These are phyloP conservation scores for Dipsacomyces acuminosporus DNA, from an alignment of 371 early-diverging fungal species.

Conservation along the genomic window DNA sequence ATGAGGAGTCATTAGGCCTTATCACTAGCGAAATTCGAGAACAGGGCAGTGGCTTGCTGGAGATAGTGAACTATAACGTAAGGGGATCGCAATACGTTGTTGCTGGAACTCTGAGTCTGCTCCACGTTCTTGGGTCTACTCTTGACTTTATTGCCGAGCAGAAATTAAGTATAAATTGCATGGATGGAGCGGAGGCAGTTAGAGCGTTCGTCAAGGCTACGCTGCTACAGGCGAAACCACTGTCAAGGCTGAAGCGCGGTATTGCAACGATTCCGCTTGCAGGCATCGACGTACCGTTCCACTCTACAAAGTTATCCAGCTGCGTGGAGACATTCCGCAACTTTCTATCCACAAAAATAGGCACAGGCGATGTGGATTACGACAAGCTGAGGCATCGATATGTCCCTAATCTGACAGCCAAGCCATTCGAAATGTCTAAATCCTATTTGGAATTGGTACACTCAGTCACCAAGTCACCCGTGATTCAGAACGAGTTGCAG, in stretches of 20 bases:
- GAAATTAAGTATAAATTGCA: no score
- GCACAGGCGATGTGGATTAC: slow-evolving; percentile 70
- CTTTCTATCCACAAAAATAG: slow-evolving; percentile 75
- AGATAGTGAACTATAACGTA: slow-evolving; percentile 97
- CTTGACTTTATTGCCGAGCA: slow-evolving; percentile 73
- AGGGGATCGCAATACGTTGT: slow-evolving; percentile 96
- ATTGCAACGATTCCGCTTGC: slow-evolving; percentile 88
- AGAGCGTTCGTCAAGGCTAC: no score
- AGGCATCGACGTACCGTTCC: slow-evolving; percentile 97
- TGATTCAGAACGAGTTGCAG: slow-evolving; percentile 69
- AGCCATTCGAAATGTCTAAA: slow-evolving; percentile 75
- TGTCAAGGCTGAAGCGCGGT: slow-evolving; percentile 68
- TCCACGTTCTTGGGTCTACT: slow-evolving; percentile 75
- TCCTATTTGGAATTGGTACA: slow-evolving; percentile 75
- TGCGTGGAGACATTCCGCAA: slow-evolving; percentile 89
- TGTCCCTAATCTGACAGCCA: slow-evolving; percentile 93
- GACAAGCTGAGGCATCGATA: slow-evolving; percentile 72
- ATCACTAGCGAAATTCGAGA: slow-evolving; percentile 77
- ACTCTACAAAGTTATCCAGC: slow-evolving; percentile 85
- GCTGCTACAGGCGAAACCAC: no score
- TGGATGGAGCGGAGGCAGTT: no score
- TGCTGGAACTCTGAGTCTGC: slow-evolving; percentile 79
- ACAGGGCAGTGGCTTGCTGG: slow-evolving; percentile 60
- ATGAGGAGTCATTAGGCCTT: slow-evolving; percentile 66
- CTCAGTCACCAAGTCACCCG: slow-evolving; percentile 67